Conservation (phyloP, 768 basidiomycete genomes). For the Mycena venus region DNA sequence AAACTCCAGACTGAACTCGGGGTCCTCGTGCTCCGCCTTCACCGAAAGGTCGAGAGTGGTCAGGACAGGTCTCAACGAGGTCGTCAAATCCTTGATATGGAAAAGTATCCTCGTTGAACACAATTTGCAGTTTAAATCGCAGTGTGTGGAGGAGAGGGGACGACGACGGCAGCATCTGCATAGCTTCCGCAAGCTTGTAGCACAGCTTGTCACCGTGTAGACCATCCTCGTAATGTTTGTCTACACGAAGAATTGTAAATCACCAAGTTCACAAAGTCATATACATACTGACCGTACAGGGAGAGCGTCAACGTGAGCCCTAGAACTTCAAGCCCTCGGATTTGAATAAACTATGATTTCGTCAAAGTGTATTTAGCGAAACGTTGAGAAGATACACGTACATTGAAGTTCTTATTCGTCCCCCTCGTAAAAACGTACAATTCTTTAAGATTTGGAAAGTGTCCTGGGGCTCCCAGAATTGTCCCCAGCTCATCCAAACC, state of each 20-base stretch:
- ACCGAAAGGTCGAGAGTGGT: neutral
- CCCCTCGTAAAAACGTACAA: neutral
- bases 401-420: neutral
- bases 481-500: conserved; percentile 2
- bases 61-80: too few species aligned
- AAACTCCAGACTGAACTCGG: neutral
- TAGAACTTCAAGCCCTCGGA: too few species aligned
- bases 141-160: conserved; percentile 16
- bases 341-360: too few species aligned
- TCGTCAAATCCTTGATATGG: too few species aligned
- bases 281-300: too few species aligned
- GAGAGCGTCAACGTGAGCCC: too few species aligned
- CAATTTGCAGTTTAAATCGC: neutral
- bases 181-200: conserved; percentile 5
- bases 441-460: conserved; percentile 15
- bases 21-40: neutral
- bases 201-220: neutral
- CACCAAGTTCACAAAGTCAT: too few species aligned
- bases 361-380: too few species aligned
- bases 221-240: neutral
- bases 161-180: conserved; percentile 1
- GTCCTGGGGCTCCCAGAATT: neutral
- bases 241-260: too few species aligned
- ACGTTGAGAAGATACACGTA: too few species aligned
- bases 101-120: neutral